phyloP scores from a whole-genome alignment of 2,329 filamentous ascomycete genomes.

The Emericellopsis atlantica region DNA sequence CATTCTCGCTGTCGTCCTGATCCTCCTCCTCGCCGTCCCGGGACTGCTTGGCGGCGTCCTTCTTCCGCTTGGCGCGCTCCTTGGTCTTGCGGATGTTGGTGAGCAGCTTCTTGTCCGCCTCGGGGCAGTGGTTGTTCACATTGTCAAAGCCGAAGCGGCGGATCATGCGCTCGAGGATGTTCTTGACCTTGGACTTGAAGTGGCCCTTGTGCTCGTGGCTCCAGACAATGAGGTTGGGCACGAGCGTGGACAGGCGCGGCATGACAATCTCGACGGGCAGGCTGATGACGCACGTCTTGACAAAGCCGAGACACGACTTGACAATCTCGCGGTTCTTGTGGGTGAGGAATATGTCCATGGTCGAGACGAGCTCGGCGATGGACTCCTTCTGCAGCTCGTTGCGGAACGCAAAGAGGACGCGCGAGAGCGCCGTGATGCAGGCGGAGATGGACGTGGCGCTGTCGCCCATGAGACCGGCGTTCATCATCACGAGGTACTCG shows the following conservation, averaged over 20 bases:
- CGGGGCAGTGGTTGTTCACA: constrained; percentile 70
- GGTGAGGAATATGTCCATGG: constrained; percentile 90
- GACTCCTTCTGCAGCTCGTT: constrained; percentile 54
- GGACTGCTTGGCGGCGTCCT: constrained; percentile 51
- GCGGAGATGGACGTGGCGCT: constrained; percentile 97
- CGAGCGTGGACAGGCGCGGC: constrained; percentile 61
- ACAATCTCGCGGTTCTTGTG: constrained; percentile 97
- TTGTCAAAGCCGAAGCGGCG: constrained; percentile 76
- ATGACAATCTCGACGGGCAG: constrained; percentile 69
- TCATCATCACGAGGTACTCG: constrained; percentile 97
- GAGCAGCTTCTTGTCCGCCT: constrained; percentile 79
- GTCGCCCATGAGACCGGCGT: constrained; percentile 81
- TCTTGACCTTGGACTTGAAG: constrained; percentile 95
- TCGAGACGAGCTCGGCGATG: constrained; percentile 75
- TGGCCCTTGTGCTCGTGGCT: constrained; percentile 97
- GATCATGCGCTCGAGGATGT: constrained; percentile 90
- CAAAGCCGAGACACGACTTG: constrained; percentile 84
- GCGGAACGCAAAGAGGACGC: constrained; percentile 89
- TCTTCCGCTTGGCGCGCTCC: constrained; percentile 83
- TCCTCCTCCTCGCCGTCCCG: constrained; percentile 44
- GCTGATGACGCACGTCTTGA: constrained; percentile 88
- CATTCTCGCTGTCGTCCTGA: constrained; percentile 34
- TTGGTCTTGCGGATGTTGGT: constrained; percentile 91
- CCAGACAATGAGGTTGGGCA: constrained; percentile 91
- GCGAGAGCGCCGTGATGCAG: constrained; percentile 85